Evolutionary conservation across 352 stramenopile genomes (phyloP), one percentile per base, ranked within the genome.

Genomic region (Phytophthora meadii): DNA sequence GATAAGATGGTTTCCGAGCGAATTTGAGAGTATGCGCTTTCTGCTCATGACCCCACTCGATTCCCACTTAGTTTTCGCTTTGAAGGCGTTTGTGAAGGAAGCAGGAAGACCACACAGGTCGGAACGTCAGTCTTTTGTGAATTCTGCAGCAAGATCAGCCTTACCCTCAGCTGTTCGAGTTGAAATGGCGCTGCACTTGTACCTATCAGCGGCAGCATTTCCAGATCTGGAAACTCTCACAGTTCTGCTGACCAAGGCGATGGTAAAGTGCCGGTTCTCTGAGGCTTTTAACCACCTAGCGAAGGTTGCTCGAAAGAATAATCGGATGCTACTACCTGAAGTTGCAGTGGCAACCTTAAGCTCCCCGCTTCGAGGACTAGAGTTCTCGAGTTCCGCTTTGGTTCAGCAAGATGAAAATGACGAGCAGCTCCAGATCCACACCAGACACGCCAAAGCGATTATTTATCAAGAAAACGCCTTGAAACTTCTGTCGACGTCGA

Each of bases 1-100:
- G 3, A 70, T 79, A 22, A 75, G 67, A 49, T 88, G 79, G 79
- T 76, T 83, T 46, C 76, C 79, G 15, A 50, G 72, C 22, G 64
- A 84, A 10, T 76, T 65, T 46, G 60, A 50, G 44, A 68, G 52
- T 15, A 56, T 80, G 48, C 61, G 52, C 10, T 54, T 52, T 34
- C 40, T 76, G 40, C 42, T 79, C 4, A 66, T 76, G 68, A 76
- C 51, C 9, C 60, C 62, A 4, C 56, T 82, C 8, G 64, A 84
- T 45, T 51, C 58, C 15, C 68, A 73, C n/a, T 48, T 88, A 15
- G 49, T 77, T 17, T 65, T 61, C 6, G 45, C 67, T 7, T 46
- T 82, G 11, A 74, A 70, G 61, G 44, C 59, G 12, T 77, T 79
- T 50, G 66, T 75, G 22, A 82, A 79, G 54, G 61, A 79, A 47